Evolutionary conservation across 768 basidiomycete species (phyloP).

Genomic region (Exidia glandulosa): DNA sequence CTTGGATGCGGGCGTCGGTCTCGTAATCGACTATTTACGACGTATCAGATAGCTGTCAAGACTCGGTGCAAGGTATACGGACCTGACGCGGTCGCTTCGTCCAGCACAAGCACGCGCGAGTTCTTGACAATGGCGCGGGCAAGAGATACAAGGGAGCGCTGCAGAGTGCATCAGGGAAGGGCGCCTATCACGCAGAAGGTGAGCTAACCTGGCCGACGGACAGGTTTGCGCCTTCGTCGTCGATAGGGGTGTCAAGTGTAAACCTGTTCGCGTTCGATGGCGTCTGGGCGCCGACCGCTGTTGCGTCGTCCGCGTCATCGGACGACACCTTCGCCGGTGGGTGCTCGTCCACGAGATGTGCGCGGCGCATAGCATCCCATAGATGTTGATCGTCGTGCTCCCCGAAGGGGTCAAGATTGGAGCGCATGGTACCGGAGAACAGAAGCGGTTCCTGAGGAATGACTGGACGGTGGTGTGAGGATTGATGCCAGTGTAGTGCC

Average conservation of each 20-base stretch:
- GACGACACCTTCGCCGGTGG: conserved; percentile 18
- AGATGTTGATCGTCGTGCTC: conserved; percentile 52
- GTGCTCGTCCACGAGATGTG: conserved; percentile 29
- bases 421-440: conserved; percentile 40
- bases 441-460: conserved; percentile 60
- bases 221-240: conserved; percentile 29
- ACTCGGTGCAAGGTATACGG: conserved; percentile 3
- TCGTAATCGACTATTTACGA: conserved; percentile 24
- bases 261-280: conserved; percentile 18
- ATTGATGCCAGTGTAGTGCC: neutral
- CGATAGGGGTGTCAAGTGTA: conserved; percentile 28
- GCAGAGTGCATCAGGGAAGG: conserved; percentile 20
- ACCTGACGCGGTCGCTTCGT: conserved; percentile 22
- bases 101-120: conserved; percentile 34
- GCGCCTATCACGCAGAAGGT: conserved; percentile 5
- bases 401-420: conserved; percentile 43
- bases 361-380: conserved; percentile 64
- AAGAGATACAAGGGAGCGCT: conserved; percentile 29
- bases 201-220: conserved; percentile 16
- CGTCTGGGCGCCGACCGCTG: conserved; percentile 3
- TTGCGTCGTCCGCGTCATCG: conserved; percentile 10
- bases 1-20: conserved; percentile 46
- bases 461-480: conserved; percentile 17
- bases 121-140: conserved; percentile 45
- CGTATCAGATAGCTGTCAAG: neutral